Percentiles rank a stretch among this genome's conserved stretches.
phyloP scores from a whole-genome alignment of 176 grass and related monocot species.

The Pharus latifolius region DNA sequence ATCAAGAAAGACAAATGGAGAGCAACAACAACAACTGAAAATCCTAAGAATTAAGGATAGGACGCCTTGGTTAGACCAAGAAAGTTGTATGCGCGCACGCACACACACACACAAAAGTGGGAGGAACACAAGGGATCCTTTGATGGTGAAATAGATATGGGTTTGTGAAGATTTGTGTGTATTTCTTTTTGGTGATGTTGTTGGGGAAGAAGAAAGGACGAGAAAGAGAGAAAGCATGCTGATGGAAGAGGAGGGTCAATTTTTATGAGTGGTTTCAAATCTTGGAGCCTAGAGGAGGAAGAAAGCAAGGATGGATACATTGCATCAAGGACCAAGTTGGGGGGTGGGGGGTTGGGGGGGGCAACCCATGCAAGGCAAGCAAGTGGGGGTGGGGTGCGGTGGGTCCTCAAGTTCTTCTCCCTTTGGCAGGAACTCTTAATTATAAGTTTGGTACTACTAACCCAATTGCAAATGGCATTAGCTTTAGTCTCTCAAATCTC shows the following conservation, averaged over 20 bases:
- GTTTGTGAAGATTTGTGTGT: background rate
- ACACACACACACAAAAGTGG: too few relatives aligned
- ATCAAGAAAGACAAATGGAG: background rate
- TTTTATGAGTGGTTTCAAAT: constrained; percentile 32
- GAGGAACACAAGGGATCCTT: background rate
- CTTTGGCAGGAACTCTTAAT: background rate
- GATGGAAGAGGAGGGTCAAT: constrained; percentile 13
- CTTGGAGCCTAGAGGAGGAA: background rate
- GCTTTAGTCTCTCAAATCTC: background rate
- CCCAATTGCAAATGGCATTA: background rate
- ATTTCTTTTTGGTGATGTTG: background rate
- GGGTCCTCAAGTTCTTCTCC: background rate
- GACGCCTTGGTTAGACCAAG: background rate
- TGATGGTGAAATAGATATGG: constrained; percentile 9
- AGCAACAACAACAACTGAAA: too few relatives aligned
- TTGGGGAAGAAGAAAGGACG: background rate
- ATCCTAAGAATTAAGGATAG: background rate
- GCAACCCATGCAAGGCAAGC: constrained; percentile 2
- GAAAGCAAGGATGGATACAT: background rate
- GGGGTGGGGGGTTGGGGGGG: background rate
- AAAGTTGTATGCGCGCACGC: too few relatives aligned
- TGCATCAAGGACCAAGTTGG: constrained; percentile 45
- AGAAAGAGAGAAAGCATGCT: constrained; percentile 13
- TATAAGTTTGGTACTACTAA: background rate
- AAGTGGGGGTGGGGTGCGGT: background rate